Percentiles rank a stretch among this genome's conserved stretches.
Evolutionary conservation across 2,329 filamentous ascomycete species (phyloP).

Genomic region (Arthrocladium fulminans): DNA sequence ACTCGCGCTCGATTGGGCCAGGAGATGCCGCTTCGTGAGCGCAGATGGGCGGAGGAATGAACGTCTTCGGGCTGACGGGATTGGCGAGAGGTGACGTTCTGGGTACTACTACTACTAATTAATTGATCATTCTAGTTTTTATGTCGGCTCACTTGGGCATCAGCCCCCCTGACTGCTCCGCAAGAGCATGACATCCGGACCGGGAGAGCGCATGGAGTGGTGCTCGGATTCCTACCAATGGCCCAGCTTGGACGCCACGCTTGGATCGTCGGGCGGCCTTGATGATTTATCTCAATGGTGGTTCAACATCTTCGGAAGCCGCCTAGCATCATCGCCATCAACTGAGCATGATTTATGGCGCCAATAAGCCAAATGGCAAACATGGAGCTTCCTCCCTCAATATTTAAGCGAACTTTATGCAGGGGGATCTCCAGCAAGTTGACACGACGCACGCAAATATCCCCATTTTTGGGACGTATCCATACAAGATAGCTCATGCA

Average conservation of each 20-base stretch:
- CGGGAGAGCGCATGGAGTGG: not conserved
- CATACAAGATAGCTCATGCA: no score
- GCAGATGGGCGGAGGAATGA: conserved; percentile 61
- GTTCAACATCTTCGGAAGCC: conserved; percentile 1
- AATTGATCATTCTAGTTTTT: no score
- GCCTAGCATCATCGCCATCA: not conserved
- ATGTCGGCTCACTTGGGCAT: no score
- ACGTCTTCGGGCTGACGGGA: not conserved
- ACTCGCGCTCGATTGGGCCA: conserved; percentile 46
- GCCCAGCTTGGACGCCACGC: no score
- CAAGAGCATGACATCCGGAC: no score
- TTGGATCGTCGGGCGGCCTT: no score
- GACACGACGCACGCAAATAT: no score
- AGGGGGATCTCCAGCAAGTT: no score
- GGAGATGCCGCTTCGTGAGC: conserved; percentile 65
- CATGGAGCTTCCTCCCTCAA: not conserved
- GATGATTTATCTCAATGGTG: not conserved
- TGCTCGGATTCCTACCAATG: no score
- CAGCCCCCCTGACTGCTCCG: not conserved
- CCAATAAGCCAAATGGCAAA: not conserved
- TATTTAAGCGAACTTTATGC: not conserved
- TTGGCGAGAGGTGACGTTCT: not conserved
- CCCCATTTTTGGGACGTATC: no score
- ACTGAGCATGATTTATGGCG: not conserved
- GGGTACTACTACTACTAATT: not conserved